Evolutionary conservation across 202 grass and related monocot species (phyloP).

Genomic region (Schoenoplectus tabernaemontani): DNA sequence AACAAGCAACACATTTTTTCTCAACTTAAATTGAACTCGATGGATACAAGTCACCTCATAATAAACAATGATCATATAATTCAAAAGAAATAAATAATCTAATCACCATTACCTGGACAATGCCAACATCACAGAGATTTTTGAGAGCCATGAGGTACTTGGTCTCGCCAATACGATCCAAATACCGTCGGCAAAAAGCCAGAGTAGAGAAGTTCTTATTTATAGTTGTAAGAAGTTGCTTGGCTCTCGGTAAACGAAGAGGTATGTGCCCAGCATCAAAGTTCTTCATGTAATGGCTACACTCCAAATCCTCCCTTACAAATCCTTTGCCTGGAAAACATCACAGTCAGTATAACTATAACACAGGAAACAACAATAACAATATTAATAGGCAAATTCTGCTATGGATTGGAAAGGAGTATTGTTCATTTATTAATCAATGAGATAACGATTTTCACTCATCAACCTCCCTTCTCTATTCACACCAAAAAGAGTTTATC

Average conservation of each 20-base stretch:
- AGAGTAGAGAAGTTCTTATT: conserved; percentile 92
- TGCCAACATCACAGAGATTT: conserved; percentile 72
- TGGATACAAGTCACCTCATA: background rate
- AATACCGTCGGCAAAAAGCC: conserved; percentile 80
- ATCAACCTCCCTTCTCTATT: no score
- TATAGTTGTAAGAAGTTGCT: conserved; percentile 83
- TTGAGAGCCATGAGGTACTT: conserved; percentile 97
- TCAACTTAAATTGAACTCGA: background rate
- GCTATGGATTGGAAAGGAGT: no score
- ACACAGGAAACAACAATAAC: background rate
- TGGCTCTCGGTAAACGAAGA: conserved; percentile 69
- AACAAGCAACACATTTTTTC: no score
- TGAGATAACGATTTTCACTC: no score
- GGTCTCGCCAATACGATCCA: conserved; percentile 81
- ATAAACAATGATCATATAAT: background rate
- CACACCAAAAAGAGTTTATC: no score
- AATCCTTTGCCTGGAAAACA: conserved; percentile 68
- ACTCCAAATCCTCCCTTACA: conserved; percentile 87
- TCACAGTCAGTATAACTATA: background rate
- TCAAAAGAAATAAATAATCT: background rate
- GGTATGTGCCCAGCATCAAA: conserved; percentile 88
- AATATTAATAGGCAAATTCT: no score
- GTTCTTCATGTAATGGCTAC: conserved; percentile 99
- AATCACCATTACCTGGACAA: conserved; percentile 48
- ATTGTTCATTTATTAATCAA: no score